Conservation (phyloP, 108 stramenopile species). For the Nitzschia palea region DNA sequence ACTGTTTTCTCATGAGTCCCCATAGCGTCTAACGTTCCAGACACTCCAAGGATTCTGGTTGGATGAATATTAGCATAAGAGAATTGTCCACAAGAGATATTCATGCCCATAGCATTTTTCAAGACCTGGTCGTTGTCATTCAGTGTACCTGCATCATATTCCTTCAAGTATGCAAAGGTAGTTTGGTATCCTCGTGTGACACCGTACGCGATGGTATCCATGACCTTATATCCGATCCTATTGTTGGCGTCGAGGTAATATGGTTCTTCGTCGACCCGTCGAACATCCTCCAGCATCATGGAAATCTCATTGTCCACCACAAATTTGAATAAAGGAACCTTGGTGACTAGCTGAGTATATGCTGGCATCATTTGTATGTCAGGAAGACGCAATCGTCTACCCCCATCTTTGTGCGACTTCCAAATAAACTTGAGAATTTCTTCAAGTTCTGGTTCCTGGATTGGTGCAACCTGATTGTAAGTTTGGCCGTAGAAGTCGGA, state of each 20-base stretch:
- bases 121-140: conserved; percentile 32
- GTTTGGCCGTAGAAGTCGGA: conserved; percentile 67
- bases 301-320: conserved; percentile 58
- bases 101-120: conserved; percentile 41
- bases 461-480: conserved; percentile 60
- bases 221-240: conserved; percentile 63
- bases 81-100: conserved; percentile 66
- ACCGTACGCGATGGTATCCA: conserved; percentile 57
- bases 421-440: conserved; percentile 48
- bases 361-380: conserved; percentile 43
- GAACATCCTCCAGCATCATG: conserved; percentile 58
- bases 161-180: conserved; percentile 61
- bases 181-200: conserved; percentile 60
- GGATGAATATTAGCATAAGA: conserved; percentile 71
- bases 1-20: conserved; percentile 42
- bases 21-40: conserved; percentile 55
- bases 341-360: conserved; percentile 37
- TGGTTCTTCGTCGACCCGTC: conserved; percentile 48
- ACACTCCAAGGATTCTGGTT: conserved; percentile 54
- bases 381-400: conserved; percentile 31
- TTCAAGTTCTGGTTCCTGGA: conserved; percentile 47
- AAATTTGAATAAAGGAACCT: conserved; percentile 40
- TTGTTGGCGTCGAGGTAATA: conserved; percentile 42
- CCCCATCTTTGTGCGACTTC: conserved; percentile 31
- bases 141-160: conserved; percentile 39